Conservation (phyloP, 75 land plant genomes). For the Chamaecyparis obtusa region DNA sequence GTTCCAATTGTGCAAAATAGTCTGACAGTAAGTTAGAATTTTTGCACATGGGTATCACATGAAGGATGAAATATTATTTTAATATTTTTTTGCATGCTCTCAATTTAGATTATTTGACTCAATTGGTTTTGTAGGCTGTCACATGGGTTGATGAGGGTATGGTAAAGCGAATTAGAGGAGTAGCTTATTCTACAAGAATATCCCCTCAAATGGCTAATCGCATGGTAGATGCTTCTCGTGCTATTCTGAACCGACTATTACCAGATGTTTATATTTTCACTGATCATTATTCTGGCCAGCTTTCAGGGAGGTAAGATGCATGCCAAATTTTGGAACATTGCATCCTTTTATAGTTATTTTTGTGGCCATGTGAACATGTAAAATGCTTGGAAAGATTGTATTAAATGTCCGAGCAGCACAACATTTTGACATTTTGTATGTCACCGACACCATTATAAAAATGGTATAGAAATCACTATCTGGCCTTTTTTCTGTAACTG, state of each 20-base stretch:
- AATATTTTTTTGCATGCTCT: background rate
- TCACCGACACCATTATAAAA: background rate
- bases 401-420: background rate
- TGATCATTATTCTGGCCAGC: slow-evolving; percentile 75
- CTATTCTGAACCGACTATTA: slow-evolving; percentile 71
- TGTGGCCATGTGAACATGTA: background rate
- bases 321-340: background rate
- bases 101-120: background rate
- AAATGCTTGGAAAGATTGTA: background rate
- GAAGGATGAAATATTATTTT: background rate
- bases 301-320: slow-evolving; percentile 77
- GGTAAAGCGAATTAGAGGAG: slow-evolving; percentile 94
- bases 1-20: slow-evolving; percentile 68
- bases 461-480: too few relatives aligned
- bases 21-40: slow-evolving; percentile 53
- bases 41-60: background rate
- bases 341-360: background rate
- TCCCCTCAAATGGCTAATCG: slow-evolving; percentile 74
- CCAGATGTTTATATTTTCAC: slow-evolving; percentile 93
- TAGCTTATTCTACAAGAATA: slow-evolving; percentile 75
- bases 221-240: slow-evolving; percentile 86
- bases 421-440: background rate
- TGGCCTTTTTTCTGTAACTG: background rate
- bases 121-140: slow-evolving; percentile 52
- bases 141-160: slow-evolving; percentile 88